Conservation (phyloP, 345 rosid genomes). For the Syzygium aqueum region DNA sequence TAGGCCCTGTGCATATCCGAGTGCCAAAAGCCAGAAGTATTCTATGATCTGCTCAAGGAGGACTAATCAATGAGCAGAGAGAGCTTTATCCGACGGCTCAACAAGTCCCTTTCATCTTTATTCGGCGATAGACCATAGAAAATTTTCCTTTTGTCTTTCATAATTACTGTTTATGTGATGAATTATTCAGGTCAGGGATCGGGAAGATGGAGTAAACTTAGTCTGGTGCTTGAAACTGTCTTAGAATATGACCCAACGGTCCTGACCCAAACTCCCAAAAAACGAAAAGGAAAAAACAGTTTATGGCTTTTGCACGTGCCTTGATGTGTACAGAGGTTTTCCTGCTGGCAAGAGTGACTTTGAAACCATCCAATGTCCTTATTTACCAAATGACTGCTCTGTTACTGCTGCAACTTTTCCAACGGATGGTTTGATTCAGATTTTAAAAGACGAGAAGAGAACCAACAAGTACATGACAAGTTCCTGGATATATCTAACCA, state of each 20-base stretch:
- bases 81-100: not conserved
- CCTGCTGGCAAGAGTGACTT: not conserved
- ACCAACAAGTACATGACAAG: not conserved
- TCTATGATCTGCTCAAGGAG: slow-evolving; percentile 37
- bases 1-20: slow-evolving; percentile 32
- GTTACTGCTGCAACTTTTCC: not conserved
- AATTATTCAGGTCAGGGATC: not conserved
- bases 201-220: not conserved
- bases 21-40: slow-evolving; percentile 38
- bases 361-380: not conserved
- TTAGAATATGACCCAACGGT: not conserved
- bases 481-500: not conserved
- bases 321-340: not conserved
- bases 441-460: not conserved
- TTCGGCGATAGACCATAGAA: not conserved
- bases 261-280: not conserved
- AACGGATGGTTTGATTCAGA: not conserved
- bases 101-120: not conserved
- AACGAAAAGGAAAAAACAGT: not conserved
- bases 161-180: not conserved
- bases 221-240: not conserved
- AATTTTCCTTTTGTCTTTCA: not conserved
- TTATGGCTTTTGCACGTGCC: not conserved
- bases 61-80: not conserved
- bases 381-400: not conserved